These are phyloP conservation scores for Termitomyces sp. DNA, from an alignment of 768 basidiomycete species.

Conservation along the genomic window DNA sequence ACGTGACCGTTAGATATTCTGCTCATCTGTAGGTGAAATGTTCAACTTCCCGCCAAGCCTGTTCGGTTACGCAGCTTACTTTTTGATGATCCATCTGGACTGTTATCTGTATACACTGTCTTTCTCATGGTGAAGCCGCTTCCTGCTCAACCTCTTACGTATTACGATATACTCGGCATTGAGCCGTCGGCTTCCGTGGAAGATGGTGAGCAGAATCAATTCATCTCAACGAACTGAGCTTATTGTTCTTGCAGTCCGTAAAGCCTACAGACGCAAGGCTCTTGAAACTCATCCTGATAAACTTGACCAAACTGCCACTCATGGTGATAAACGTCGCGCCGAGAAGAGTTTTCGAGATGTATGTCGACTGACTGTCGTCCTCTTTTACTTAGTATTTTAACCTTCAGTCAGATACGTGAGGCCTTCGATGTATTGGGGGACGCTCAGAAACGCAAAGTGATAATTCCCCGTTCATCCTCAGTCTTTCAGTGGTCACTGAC, in stretches of 20 bases:
- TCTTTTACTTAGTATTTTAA: conserved; percentile 1
- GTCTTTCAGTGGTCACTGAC: not conserved
- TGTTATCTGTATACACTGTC: not conserved
- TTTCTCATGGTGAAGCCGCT: conserved; percentile 9
- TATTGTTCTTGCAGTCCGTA: conserved; percentile 41
- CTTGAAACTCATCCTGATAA: conserved; percentile 75
- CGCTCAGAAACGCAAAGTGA: conserved; percentile 47
- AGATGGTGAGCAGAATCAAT: conserved; percentile 34
- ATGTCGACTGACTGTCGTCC: conserved; percentile 11
- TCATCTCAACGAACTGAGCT: not conserved
- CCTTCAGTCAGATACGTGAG: conserved; percentile 45
- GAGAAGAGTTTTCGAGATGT: conserved; percentile 61
- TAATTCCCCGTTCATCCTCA: conserved; percentile 4
- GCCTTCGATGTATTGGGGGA: conserved; percentile 60
- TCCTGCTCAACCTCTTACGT: conserved; percentile 25
- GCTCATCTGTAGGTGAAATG: not conserved
- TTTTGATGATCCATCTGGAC: conserved; percentile 7
- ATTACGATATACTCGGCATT: conserved; percentile 44
- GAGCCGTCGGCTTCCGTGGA: conserved; percentile 38
- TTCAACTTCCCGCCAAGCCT: not conserved
- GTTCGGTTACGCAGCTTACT: conserved; percentile 2
- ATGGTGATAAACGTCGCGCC: conserved; percentile 46
- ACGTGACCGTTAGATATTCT: not conserved
- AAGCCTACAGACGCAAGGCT: conserved; percentile 61
- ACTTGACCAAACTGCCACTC: conserved; percentile 47